Conservation (phyloP, 2,329 filamentous ascomycete genomes). For the Aspergillus hiratsukae region DNA sequence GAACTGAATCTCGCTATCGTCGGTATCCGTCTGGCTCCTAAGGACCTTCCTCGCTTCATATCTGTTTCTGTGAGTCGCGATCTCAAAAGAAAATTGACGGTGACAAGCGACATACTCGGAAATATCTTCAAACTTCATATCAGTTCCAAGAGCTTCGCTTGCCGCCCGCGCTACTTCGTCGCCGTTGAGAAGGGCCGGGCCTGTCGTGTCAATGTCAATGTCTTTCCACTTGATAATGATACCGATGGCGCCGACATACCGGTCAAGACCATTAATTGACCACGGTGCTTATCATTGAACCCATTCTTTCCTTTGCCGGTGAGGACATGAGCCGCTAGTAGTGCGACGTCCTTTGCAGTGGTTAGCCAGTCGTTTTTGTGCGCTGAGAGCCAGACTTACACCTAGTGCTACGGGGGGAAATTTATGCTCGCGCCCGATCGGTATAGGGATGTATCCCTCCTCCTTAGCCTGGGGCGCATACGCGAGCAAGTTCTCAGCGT, state of each 20-base stretch:
- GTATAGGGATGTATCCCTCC: conserved; percentile 44
- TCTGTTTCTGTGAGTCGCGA: conserved; percentile 6
- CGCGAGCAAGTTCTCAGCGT: conserved; percentile 49
- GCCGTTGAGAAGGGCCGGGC: conserved; percentile 45
- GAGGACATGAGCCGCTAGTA: conserved; percentile 47
- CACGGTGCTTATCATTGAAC: conserved; percentile 49
- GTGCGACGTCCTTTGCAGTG: conserved; percentile 45
- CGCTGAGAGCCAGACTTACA: conserved; percentile 23
- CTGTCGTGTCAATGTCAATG: conserved; percentile 31
- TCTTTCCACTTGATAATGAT: conserved; percentile 13
- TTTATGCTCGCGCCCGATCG: conserved; percentile 46
- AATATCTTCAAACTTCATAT: conserved; percentile 47
- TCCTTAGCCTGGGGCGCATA: conserved; percentile 45
- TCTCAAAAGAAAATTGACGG: conserved; percentile 33
- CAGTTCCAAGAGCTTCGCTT: conserved; percentile 40
- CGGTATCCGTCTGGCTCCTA: conserved; percentile 31
- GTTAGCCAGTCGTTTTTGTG: not conserved
- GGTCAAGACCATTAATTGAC: conserved; percentile 51
- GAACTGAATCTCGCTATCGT: conserved; percentile 44
- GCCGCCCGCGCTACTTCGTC: conserved; percentile 46
- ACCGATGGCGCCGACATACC: conserved; percentile 41
- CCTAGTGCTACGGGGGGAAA: conserved; percentile 49
- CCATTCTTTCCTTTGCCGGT: conserved; percentile 47
- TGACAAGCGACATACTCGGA: conserved; percentile 36
- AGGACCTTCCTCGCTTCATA: conserved; percentile 35